Percentiles rank a stretch among this genome's conserved stretches.
Conservation (phyloP, 2,329 filamentous ascomycete species). For the Paecilomyces variotii region DNA sequence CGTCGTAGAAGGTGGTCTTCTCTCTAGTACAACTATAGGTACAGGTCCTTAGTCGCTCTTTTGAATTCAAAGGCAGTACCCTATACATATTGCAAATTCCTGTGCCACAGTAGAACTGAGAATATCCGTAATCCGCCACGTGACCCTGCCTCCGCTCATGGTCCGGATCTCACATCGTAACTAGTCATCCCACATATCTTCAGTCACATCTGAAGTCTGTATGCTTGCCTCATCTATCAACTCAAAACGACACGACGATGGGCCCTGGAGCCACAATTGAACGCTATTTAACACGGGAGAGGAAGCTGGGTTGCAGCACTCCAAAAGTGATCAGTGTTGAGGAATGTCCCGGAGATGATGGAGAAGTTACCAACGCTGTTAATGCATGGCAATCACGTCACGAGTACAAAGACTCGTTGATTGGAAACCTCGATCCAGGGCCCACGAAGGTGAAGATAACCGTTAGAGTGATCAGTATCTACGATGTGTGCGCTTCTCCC, state of each 20-base stretch:
- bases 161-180: not conserved
- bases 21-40: not conserved
- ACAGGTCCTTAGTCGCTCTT: not conserved
- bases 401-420: slow-evolving; percentile 11
- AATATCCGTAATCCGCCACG: not conserved
- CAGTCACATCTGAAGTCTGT: not conserved
- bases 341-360: not conserved
- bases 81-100: not conserved
- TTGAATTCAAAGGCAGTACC: not conserved
- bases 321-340: not conserved
- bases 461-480: slow-evolving; percentile 20
- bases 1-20: not conserved
- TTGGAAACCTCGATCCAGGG: slow-evolving; percentile 14
- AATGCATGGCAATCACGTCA: slow-evolving; percentile 9
- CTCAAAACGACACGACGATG: not conserved
- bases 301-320: not conserved
- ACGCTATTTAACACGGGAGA: not conserved
- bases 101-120: not conserved
- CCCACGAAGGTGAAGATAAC: slow-evolving; percentile 12
- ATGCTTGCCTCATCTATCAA: not conserved
- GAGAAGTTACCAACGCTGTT: not conserved
- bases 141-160: not conserved
- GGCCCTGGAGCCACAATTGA: not conserved
- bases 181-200: not conserved
- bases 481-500: slow-evolving; percentile 5